phyloP scores from a whole-genome alignment of 768 basidiomycete species.

The Gymnopilus junonius region DNA sequence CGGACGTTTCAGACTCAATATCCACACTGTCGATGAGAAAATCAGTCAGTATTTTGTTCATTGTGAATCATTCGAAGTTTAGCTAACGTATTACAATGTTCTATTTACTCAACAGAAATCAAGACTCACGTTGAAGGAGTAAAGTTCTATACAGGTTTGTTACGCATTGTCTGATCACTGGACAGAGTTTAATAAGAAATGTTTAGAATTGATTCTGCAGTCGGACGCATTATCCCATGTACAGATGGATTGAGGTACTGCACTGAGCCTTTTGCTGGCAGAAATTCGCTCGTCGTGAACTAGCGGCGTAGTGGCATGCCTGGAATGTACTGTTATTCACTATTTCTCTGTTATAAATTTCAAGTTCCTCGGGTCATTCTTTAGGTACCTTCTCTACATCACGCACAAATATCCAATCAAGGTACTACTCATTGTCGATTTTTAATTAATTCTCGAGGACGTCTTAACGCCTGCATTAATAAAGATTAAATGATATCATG shows the following conservation, averaged over 20 bases:
- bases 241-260: neutral
- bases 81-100: no score
- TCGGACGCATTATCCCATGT: slow-evolving; percentile 1
- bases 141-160: slow-evolving; percentile 33
- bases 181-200: neutral
- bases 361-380: no score
- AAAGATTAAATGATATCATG: neutral
- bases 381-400: no score
- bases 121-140: slow-evolving; percentile 32
- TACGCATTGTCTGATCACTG: neutral
- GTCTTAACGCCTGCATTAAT: neutral
- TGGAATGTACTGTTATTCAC: neutral
- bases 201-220: slow-evolving; percentile 12
- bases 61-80: neutral
- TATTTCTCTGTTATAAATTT: no score
- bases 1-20: slow-evolving; percentile 31
- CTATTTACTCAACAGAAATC: slow-evolving; percentile 20
- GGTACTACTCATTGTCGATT: no score
- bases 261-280: no score
- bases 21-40: slow-evolving; percentile 35
- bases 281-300: no score
- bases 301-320: neutral
- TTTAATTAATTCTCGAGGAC: neutral
- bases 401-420: no score
- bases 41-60: slow-evolving; percentile 25